phyloP scores from a whole-genome alignment of 108 stramenopile species.

The Nitzschia inconspicua region DNA sequence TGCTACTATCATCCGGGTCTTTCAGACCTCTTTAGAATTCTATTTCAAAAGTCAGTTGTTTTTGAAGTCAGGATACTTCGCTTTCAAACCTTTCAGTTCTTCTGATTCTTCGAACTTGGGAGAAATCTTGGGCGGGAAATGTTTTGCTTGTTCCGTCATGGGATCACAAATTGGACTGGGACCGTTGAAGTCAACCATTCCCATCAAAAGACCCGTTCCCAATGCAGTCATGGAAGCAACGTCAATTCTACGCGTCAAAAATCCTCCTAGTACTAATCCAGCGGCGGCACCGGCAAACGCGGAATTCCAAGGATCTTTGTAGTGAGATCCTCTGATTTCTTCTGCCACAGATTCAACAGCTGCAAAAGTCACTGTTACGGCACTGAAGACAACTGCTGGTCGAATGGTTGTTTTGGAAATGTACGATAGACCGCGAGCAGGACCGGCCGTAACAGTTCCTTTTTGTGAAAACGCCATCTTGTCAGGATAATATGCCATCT shows the following conservation, averaged over 20 bases:
- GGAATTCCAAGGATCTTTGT: conserved; percentile 39
- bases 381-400: conserved; percentile 25
- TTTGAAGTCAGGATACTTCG: conserved; percentile 52
- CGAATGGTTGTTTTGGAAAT: conserved; percentile 17
- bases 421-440: conserved; percentile 20
- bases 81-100: conserved; percentile 40
- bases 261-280: conserved; percentile 32
- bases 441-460: conserved; percentile 19
- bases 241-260: conserved; percentile 43
- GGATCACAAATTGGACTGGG: conserved; percentile 25
- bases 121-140: conserved; percentile 21
- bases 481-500: conserved; percentile 38
- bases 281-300: conserved; percentile 32
- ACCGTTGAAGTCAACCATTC: conserved; percentile 36
- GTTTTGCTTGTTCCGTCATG: conserved; percentile 10
- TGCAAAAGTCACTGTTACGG: conserved; percentile 26
- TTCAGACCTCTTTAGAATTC: no score
- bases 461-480: conserved; percentile 30
- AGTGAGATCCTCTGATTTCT: conserved; percentile 26
- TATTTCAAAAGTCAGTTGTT: conserved; percentile 25
- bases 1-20: no score
- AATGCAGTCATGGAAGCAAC: conserved; percentile 27
- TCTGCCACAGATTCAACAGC: conserved; percentile 26
- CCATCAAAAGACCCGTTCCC: conserved; percentile 39
- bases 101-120: conserved; percentile 27